A percentile compares a stretch with the other conserved stretches of the same genome.
phyloP scores from a whole-genome alignment of 352 stramenopile species.

The Phytophthora aleatoria region DNA sequence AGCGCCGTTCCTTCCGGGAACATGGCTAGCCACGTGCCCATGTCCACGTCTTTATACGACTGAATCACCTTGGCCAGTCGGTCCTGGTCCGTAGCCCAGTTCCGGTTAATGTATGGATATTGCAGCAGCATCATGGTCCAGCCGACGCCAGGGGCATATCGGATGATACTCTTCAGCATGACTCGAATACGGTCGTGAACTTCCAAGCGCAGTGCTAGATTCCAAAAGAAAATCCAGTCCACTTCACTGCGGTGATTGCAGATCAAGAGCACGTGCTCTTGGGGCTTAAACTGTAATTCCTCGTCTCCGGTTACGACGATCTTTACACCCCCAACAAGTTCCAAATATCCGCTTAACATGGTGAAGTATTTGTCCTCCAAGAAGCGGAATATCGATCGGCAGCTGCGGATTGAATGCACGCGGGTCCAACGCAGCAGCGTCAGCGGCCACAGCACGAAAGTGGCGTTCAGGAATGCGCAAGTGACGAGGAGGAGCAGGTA shows the following conservation, averaged over 20 bases:
- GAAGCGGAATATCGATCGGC: slow-evolving; percentile 37
- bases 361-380: slow-evolving; percentile 62
- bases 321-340: slow-evolving; percentile 59
- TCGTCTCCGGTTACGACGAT: slow-evolving; percentile 67
- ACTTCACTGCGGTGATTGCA: slow-evolving; percentile 84
- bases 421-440: slow-evolving; percentile 44
- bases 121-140: slow-evolving; percentile 75
- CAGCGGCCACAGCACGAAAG: slow-evolving; percentile 65
- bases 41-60: slow-evolving; percentile 55
- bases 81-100: slow-evolving; percentile 67
- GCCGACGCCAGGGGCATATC: slow-evolving; percentile 59
- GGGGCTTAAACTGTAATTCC: slow-evolving; percentile 37
- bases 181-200: slow-evolving; percentile 76
- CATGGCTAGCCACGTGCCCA: slow-evolving; percentile 72
- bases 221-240: slow-evolving; percentile 88
- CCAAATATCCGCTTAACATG: slow-evolving; percentile 63
- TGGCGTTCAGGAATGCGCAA: slow-evolving; percentile 60
- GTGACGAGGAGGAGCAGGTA: slow-evolving; percentile 59
- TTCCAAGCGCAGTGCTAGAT: slow-evolving; percentile 61
- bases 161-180: slow-evolving; percentile 81
- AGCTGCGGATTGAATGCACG: slow-evolving; percentile 29
- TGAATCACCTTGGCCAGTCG: slow-evolving; percentile 51
- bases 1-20: slow-evolving; percentile 81
- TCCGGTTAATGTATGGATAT: slow-evolving; percentile 76
- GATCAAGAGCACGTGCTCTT: slow-evolving; percentile 66